Evolutionary conservation across 352 stramenopile species (phyloP).

Genomic region (Globisporangium emineosum): DNA sequence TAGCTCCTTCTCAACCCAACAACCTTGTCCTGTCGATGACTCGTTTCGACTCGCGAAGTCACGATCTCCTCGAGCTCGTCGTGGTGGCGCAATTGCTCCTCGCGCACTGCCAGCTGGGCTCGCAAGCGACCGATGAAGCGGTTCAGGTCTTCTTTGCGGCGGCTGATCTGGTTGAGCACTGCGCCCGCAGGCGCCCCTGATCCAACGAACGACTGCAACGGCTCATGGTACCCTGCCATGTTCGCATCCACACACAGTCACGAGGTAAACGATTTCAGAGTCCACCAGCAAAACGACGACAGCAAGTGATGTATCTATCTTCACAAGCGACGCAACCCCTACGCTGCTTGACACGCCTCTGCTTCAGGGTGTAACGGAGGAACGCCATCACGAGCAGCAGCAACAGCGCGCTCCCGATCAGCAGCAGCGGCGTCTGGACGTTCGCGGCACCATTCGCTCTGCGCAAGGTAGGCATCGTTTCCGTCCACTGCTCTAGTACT

Average conservation of each 20-base stretch:
- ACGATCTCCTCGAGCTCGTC: conserved; percentile 68
- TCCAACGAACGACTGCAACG: conserved; percentile 29
- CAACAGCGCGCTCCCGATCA: conserved; percentile 38
- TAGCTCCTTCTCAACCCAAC: not conserved
- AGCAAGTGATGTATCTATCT: not conserved
- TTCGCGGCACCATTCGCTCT: conserved; percentile 12
- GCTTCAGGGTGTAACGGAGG: conserved; percentile 33
- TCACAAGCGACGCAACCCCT: not conserved
- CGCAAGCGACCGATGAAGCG: conserved; percentile 57
- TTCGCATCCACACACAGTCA: not conserved
- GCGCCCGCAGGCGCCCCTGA: conserved; percentile 23
- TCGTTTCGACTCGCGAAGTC: conserved; percentile 50
- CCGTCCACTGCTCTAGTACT: too few relatives aligned
- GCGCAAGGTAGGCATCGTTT: conserved; percentile 21
- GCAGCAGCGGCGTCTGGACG: conserved; percentile 29
- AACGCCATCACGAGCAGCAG: conserved; percentile 35
- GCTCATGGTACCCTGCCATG: conserved; percentile 37
- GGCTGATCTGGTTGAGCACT: conserved; percentile 42
- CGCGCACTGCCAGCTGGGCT: conserved; percentile 38
- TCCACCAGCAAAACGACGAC: not conserved
- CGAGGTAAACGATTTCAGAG: not conserved
- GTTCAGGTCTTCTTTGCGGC: conserved; percentile 58
- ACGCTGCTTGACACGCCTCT: conserved; percentile 22
- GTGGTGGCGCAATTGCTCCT: conserved; percentile 60
- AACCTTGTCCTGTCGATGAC: conserved; percentile 38